Conservation (phyloP, 352 stramenopile genomes). For the Blastocystis sp. region DNA sequence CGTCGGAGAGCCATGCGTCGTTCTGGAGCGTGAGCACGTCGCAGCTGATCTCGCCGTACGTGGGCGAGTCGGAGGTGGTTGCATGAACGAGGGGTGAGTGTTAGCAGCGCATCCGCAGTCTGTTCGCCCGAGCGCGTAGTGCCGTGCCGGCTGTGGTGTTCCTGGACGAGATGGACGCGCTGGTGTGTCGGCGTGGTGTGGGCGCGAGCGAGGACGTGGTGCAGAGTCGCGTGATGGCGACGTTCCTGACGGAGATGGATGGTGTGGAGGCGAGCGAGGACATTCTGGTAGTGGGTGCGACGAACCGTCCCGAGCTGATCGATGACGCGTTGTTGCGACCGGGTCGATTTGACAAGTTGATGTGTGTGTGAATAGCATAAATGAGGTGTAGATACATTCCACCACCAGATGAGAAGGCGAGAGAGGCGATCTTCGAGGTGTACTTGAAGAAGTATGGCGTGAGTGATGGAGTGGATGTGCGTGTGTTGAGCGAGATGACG, state of each 20-base stretch:
- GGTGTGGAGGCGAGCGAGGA: slow-evolving; percentile 88
- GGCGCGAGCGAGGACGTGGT: slow-evolving; percentile 33
- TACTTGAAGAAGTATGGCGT: slow-evolving; percentile 75
- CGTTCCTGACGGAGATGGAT: slow-evolving; percentile 95
- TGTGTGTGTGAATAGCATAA: slow-evolving; percentile 77
- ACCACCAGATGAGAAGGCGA: slow-evolving; percentile 58
- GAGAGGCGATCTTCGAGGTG: slow-evolving; percentile 60
- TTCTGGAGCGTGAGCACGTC: slow-evolving; percentile 83
- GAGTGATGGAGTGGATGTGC: slow-evolving; percentile 77
- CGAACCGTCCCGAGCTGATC: slow-evolving; percentile 93
- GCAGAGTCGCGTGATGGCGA: slow-evolving; percentile 87
- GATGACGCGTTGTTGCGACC: slow-evolving; percentile 92
- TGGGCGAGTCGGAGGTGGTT: slow-evolving; percentile 80
- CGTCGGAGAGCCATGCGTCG: slow-evolving; percentile 78
- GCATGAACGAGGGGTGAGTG: not conserved
- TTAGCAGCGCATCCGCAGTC: slow-evolving; percentile 32
- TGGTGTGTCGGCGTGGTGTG: slow-evolving; percentile 79
- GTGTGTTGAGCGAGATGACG: slow-evolving; percentile 75
- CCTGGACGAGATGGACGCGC: slow-evolving; percentile 83
- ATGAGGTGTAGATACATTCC: slow-evolving; percentile 73
- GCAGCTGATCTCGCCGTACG: slow-evolving; percentile 83
- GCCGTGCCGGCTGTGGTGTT: slow-evolving; percentile 84
- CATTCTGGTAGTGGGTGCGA: slow-evolving; percentile 92
- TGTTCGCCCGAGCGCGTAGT: slow-evolving; percentile 77
- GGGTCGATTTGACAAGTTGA: slow-evolving; percentile 88